Evolutionary conservation across 352 stramenopile genomes (phyloP).

Genomic region (Phytophthora macrochlamydospora): DNA sequence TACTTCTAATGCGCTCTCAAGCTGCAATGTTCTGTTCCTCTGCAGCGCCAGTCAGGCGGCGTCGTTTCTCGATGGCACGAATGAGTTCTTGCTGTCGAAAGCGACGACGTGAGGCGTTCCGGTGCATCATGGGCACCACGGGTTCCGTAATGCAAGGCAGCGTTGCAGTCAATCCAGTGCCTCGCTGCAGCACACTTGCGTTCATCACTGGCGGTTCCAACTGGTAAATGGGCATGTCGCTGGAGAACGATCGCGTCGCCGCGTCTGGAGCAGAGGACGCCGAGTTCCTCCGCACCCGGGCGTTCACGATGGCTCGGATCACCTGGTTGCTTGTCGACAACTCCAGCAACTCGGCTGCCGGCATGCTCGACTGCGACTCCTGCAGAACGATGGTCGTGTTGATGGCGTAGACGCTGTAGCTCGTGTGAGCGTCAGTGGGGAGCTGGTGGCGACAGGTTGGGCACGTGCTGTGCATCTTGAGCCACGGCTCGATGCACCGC

Average conservation of each 20-base stretch:
- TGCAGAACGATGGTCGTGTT: conserved; percentile 91
- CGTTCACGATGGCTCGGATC: conserved; percentile 87
- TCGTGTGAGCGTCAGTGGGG: conserved; percentile 80
- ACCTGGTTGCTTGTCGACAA: conserved; percentile 85
- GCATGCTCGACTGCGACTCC: conserved; percentile 81
- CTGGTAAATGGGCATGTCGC: conserved; percentile 58
- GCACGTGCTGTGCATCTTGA: conserved; percentile 88
- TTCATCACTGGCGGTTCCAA: conserved; percentile 76
- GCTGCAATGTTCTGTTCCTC: conserved; percentile 68
- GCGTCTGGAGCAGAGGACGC: conserved; percentile 10
- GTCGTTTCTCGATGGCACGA: conserved; percentile 58
- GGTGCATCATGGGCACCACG: conserved; percentile 70
- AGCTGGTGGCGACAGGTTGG: conserved; percentile 83
- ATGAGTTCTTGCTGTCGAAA: conserved; percentile 54
- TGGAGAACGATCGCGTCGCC: conserved; percentile 23
- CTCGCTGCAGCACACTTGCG: conserved; percentile 74
- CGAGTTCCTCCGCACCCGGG: conserved; percentile 71
- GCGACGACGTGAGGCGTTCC: conserved; percentile 66
- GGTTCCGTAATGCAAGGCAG: conserved; percentile 72
- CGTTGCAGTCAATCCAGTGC: conserved; percentile 36
- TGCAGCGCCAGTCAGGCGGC: conserved; percentile 49
- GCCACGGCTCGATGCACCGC: conserved; percentile 84
- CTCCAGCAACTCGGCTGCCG: conserved; percentile 76
- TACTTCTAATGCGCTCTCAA: conserved; percentile 35
- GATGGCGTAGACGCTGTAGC: conserved; percentile 90